A percentile compares a stretch with the other conserved stretches of the same genome.
Conservation (phyloP, 208 protist genomes). For the Trypanosoma boissoni region DNA sequence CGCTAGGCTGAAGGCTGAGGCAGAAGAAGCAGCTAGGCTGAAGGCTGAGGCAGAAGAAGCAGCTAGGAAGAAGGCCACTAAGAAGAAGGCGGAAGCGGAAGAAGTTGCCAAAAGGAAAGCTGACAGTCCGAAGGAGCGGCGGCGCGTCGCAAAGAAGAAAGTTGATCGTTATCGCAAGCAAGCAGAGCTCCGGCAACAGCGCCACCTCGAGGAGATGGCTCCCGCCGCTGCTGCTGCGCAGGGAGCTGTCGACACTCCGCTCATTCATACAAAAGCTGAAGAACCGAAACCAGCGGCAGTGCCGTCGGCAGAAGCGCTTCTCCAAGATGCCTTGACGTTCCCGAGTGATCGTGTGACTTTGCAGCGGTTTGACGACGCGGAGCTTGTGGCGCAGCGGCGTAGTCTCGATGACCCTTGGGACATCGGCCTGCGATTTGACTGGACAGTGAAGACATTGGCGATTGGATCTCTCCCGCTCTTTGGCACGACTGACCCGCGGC, state of each 20-base stretch:
- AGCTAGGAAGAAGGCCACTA: neutral
- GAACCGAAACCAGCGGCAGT: neutral
- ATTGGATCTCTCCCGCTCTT: constrained; percentile 59
- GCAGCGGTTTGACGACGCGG: constrained; percentile 58
- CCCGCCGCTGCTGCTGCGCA: constrained; percentile 8
- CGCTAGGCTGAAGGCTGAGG: neutral
- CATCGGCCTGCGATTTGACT: constrained; percentile 73
- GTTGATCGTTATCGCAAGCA: constrained; percentile 46
- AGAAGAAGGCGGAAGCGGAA: neutral
- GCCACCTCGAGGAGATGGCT: neutral
- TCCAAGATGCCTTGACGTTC: constrained; percentile 35
- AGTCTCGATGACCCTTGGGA: constrained; percentile 60
- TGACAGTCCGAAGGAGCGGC: neutral
- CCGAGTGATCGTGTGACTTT: constrained; percentile 48
- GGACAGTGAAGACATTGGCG: constrained; percentile 54
- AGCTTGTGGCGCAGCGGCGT: constrained; percentile 57
- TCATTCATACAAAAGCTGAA: constrained; percentile 17
- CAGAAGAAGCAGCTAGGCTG: neutral
- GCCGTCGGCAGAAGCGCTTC: constrained; percentile 4
- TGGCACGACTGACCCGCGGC: constrained; percentile 29
- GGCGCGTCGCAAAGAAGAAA: constrained; percentile 34
- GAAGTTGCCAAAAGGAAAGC: neutral
- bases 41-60: neutral
- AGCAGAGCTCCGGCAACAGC: constrained; percentile 20
- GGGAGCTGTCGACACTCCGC: constrained; percentile 23